These are phyloP conservation scores for Xylariaceae sp. DNA, from an alignment of 2,329 filamentous ascomycete genomes.

Conservation along the genomic window DNA sequence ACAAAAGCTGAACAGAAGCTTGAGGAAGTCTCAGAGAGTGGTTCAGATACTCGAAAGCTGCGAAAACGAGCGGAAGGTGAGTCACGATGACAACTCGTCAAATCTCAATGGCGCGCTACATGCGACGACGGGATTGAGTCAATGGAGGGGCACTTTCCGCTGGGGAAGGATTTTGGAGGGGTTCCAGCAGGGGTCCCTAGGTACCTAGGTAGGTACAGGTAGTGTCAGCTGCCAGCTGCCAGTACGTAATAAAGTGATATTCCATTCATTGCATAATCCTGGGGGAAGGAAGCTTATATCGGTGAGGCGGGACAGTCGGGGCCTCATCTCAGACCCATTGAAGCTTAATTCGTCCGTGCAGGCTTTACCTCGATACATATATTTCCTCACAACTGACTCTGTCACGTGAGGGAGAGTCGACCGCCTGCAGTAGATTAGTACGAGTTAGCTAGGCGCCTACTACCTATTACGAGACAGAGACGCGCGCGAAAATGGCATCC, in stretches of 20 bases:
- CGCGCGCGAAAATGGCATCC: constrained; percentile 47
- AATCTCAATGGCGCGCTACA: constrained; percentile 3
- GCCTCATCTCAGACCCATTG: too few relatives aligned
- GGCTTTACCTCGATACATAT: too few relatives aligned
- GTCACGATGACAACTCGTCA: constrained; percentile 28
- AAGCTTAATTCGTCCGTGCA: too few relatives aligned
- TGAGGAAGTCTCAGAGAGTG: background rate
- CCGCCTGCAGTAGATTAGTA: background rate
- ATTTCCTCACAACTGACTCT: too few relatives aligned
- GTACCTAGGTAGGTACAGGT: background rate
- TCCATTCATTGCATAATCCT: constrained; percentile 3
- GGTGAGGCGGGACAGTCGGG: too few relatives aligned
- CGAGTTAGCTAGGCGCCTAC: constrained; percentile 13
- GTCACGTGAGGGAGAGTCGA: constrained; percentile 18
- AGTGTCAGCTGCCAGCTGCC: background rate
- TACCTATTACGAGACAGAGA: constrained; percentile 4
- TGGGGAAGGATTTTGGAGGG: constrained; percentile 34
- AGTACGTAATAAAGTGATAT: background rate
- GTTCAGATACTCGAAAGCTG: background rate
- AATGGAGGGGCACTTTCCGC: constrained; percentile 44
- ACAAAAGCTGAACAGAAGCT: background rate
- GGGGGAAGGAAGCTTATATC: too few relatives aligned
- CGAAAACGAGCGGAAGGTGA: constrained; percentile 19
- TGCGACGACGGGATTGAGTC: constrained; percentile 19
- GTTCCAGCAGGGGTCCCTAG: constrained; percentile 10